Conservation (phyloP, 768 basidiomycete genomes). For the Lactifluus echinatus region DNA sequence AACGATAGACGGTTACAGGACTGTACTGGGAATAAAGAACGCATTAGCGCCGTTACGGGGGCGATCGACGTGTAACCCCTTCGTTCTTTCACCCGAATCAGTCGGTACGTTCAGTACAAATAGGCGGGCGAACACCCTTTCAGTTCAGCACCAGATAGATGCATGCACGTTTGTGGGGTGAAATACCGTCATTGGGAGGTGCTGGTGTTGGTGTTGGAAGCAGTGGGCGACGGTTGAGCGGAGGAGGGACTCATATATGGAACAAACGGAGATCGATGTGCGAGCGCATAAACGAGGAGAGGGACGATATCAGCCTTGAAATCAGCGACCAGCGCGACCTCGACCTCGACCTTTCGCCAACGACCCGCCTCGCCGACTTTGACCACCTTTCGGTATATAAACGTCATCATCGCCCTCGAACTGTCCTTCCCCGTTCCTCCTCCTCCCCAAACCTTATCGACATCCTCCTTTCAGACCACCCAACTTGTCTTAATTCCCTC, state of each 20-base stretch:
- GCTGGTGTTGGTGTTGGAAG: not conserved
- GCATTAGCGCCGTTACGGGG: not conserved
- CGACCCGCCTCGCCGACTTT: conserved; percentile 2
- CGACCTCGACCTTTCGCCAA: conserved; percentile 2
- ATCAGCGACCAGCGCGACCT: not conserved
- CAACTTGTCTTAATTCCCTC: conserved; percentile 26
- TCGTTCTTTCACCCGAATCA: not conserved
- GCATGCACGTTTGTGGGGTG: conserved; percentile 14
- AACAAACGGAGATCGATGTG: conserved; percentile 19
- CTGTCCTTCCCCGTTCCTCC: conserved; percentile 6
- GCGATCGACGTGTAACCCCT: not conserved
- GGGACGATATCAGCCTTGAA: conserved; percentile 4
- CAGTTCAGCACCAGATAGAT: not conserved
- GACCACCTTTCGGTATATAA: conserved; percentile 19
- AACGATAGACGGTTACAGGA: not conserved
- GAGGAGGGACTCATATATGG: conserved; percentile 8
- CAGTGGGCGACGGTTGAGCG: conserved; percentile 2
- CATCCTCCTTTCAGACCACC: conserved; percentile 15
- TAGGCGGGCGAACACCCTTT: not conserved
- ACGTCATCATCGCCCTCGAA: conserved; percentile 18
- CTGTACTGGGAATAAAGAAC: too few species aligned
- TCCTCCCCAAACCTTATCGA: conserved; percentile 20
- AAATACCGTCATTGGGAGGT: not conserved
- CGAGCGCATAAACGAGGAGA: conserved; percentile 18
- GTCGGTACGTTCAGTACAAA: conserved; percentile 6